Percentiles rank a stretch among this genome's conserved stretches.
Conservation (phyloP, 2,329 filamentous ascomycete genomes). For the Incumbomyces lentus region DNA sequence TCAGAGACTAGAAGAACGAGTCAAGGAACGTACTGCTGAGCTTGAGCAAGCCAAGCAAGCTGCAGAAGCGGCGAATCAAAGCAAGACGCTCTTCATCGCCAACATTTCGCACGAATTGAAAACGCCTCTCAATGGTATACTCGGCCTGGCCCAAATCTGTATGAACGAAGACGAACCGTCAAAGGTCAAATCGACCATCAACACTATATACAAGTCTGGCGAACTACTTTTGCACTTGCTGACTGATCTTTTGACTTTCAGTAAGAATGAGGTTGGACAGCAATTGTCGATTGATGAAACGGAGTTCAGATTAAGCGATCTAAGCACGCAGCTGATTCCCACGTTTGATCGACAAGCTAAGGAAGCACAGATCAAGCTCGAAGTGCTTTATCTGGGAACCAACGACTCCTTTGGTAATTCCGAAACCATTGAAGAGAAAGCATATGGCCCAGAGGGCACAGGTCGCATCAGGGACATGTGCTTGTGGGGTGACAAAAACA, state of each 20-base stretch:
- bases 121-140: slow-evolving; percentile 87
- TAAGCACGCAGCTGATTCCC: slow-evolving; percentile 68
- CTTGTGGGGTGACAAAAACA: slow-evolving; percentile 83
- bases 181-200: slow-evolving; percentile 70
- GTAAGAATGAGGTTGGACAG: slow-evolving; percentile 87
- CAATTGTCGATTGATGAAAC: slow-evolving; percentile 71
- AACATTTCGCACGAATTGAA: slow-evolving; percentile 85
- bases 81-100: slow-evolving; percentile 94
- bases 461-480: slow-evolving; percentile 74
- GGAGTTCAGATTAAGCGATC: slow-evolving; percentile 75
- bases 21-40: slow-evolving; percentile 70
- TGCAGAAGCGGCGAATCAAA: slow-evolving; percentile 89
- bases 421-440: slow-evolving; percentile 31
- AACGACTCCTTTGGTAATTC: slow-evolving; percentile 26
- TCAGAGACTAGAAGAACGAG: slow-evolving; percentile 70
- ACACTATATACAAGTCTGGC: slow-evolving; percentile 79
- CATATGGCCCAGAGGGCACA: slow-evolving; percentile 54
- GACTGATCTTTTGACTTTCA: slow-evolving; percentile 84
- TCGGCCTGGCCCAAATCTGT: slow-evolving; percentile 87
- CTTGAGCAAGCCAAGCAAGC: slow-evolving; percentile 83
- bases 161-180: slow-evolving; percentile 79
- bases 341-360: slow-evolving; percentile 86
- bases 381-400: slow-evolving; percentile 58
- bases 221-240: slow-evolving; percentile 76
- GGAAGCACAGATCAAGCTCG: slow-evolving; percentile 65